Percentiles rank a stretch among this genome's conserved stretches.
These are phyloP conservation scores for Alternaria arborescens DNA, from an alignment of 2,329 filamentous ascomycete genomes.

Conservation along the genomic window DNA sequence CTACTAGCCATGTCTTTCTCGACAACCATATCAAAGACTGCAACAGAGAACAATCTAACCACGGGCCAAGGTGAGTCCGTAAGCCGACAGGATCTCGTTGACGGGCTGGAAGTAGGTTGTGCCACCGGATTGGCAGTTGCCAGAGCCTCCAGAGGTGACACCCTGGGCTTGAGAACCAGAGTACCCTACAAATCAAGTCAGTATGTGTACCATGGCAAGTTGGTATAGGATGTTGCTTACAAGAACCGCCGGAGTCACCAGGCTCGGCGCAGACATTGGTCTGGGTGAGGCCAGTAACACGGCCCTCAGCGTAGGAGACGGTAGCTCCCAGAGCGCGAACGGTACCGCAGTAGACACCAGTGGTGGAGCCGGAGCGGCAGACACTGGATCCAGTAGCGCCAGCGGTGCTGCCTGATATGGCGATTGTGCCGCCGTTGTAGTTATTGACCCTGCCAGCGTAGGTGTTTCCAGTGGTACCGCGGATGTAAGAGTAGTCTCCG, in stretches of 20 bases:
- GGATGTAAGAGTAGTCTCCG: slow-evolving; percentile 51
- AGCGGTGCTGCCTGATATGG: slow-evolving; percentile 52
- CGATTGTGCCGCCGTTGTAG: slow-evolving; percentile 47
- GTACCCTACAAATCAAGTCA: slow-evolving; percentile 28
- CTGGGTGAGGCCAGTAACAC: slow-evolving; percentile 54
- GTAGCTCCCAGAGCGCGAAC: slow-evolving; percentile 49
- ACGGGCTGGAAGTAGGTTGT: slow-evolving; percentile 56
- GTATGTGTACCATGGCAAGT: neutral
- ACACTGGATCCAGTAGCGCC: slow-evolving; percentile 48
- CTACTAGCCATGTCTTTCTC: neutral
- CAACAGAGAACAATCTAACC: slow-evolving; percentile 23
- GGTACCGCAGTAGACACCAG: slow-evolving; percentile 52
- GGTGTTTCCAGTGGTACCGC: slow-evolving; percentile 47
- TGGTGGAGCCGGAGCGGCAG: slow-evolving; percentile 56
- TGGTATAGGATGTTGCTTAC: slow-evolving; percentile 1
- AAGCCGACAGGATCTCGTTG: slow-evolving; percentile 54
- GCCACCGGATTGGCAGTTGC: slow-evolving; percentile 51
- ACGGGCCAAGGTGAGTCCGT: slow-evolving; percentile 40
- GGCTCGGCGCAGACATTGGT: slow-evolving; percentile 55
- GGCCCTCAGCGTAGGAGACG: slow-evolving; percentile 52
- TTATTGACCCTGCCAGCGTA: slow-evolving; percentile 40
- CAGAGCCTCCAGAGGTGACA: slow-evolving; percentile 55
- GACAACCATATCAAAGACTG: neutral
- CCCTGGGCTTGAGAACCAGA: slow-evolving; percentile 54
- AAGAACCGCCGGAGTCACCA: slow-evolving; percentile 55